phyloP scores from a whole-genome alignment of 2,329 filamentous ascomycete species.

The Bipolaris victoriae region DNA sequence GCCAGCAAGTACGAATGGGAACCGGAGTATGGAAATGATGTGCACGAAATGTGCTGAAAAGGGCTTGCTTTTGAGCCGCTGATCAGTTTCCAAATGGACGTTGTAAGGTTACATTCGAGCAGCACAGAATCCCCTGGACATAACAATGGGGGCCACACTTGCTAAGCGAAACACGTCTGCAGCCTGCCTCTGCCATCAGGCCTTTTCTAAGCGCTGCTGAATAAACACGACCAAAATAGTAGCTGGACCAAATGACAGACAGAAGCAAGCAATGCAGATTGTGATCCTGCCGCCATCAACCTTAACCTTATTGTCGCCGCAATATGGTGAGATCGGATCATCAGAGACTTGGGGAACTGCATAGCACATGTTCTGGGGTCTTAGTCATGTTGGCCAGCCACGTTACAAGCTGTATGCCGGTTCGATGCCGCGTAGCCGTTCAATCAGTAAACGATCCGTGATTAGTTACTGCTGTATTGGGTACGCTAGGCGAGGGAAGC shows the following conservation, averaged over 20 bases:
- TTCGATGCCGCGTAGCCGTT: conserved; percentile 8
- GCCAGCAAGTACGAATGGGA: conserved; percentile 24
- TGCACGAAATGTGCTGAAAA: conserved; percentile 16
- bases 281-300: conserved; percentile 20
- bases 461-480: conserved; percentile 27
- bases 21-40: conserved; percentile 13
- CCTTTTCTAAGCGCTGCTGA: conserved; percentile 36
- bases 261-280: conserved; percentile 24
- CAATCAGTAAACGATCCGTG: background rate
- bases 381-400: conserved; percentile 8
- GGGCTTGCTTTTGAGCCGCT: conserved; percentile 27
- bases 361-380: background rate
- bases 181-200: conserved; percentile 16
- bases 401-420: conserved; percentile 8
- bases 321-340: conserved; percentile 15
- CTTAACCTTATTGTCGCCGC: conserved; percentile 31
- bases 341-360: conserved; percentile 13
- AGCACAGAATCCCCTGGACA: conserved; percentile 18
- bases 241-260: conserved; percentile 16
- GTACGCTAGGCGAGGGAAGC: conserved; percentile 12
- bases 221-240: conserved; percentile 39
- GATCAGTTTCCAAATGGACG: conserved; percentile 18
- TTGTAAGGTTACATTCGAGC: conserved; percentile 30
- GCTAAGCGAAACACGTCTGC: conserved; percentile 24
- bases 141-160: conserved; percentile 13